Conservation (phyloP, 805 yeast species). For the Spathaspora passalidarum region DNA sequence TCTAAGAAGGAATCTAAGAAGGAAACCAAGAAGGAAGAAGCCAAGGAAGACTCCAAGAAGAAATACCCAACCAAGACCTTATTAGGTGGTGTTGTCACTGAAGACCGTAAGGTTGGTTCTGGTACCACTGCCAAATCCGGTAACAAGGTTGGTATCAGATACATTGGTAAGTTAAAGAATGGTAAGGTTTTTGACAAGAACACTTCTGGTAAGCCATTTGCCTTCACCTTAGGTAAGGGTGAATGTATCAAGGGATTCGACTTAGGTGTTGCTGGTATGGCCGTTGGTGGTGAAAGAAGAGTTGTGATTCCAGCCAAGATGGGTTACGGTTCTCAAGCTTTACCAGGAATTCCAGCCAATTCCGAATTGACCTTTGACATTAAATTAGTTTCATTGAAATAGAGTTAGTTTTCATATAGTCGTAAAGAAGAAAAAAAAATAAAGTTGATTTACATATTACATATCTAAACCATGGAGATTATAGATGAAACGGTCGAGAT, state of each 20-base stretch:
- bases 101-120: constrained; percentile 86
- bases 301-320: constrained; percentile 91
- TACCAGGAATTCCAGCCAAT: constrained; percentile 98
- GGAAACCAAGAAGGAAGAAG: constrained; percentile 25
- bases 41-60: constrained; percentile 22
- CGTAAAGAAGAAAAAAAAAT: no score
- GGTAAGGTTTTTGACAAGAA: constrained; percentile 97
- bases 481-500: no score
- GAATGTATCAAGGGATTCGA: constrained; percentile 99
- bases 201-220: constrained; percentile 95
- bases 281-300: constrained; percentile 98
- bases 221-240: constrained; percentile 89
- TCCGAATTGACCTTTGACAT: constrained; percentile 95
- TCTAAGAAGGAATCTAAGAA: constrained; percentile 22
- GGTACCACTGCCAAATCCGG: constrained; percentile 89
- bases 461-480: no score
- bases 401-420: constrained; percentile 25
- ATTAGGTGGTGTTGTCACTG: constrained; percentile 90
- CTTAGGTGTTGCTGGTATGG: constrained; percentile 97
- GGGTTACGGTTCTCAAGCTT: constrained; percentile 92
- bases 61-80: constrained; percentile 73
- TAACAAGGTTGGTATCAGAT: constrained; percentile 91
- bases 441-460: no score
- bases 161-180: constrained; percentile 95
- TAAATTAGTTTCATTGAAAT: constrained; percentile 87